Conservation (phyloP, 768 basidiomycete species). For the Tricholoma flavovirens region DNA sequence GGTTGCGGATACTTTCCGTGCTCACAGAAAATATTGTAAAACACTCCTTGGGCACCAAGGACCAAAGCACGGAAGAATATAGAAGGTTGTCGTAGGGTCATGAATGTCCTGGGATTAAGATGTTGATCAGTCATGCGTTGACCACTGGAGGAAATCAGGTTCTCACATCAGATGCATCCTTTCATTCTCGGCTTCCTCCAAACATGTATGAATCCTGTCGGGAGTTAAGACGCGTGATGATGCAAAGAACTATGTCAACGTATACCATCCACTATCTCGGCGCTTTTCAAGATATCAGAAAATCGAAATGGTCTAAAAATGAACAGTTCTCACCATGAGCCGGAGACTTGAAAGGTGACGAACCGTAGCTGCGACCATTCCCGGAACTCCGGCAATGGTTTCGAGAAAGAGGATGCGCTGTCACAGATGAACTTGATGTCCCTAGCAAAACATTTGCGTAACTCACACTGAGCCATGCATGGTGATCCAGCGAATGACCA, state of each 20-base stretch:
- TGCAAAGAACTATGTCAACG: slow-evolving; percentile 10
- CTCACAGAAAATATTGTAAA: slow-evolving; percentile 84
- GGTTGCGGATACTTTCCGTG: slow-evolving; percentile 9
- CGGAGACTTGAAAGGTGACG: slow-evolving; percentile 87
- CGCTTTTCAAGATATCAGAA: slow-evolving; percentile 26
- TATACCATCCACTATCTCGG: slow-evolving; percentile 50
- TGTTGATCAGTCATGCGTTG: slow-evolving; percentile 8
- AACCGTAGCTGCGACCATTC: slow-evolving; percentile 88
- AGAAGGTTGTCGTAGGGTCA: slow-evolving; percentile 82
- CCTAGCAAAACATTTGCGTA: background rate
- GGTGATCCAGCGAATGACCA: slow-evolving; percentile 68
- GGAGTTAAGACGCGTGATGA: slow-evolving; percentile 39
- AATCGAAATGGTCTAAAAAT: background rate
- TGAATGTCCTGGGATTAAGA: slow-evolving; percentile 69
- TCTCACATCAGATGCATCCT: slow-evolving; percentile 86
- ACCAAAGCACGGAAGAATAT: slow-evolving; percentile 76
- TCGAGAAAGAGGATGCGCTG: slow-evolving; percentile 66
- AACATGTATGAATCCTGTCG: slow-evolving; percentile 88
- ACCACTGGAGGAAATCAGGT: background rate
- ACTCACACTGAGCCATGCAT: slow-evolving; percentile 71
- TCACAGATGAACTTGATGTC: background rate
- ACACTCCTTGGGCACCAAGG: slow-evolving; percentile 88
- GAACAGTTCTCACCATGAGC: slow-evolving; percentile 57
- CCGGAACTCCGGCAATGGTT: slow-evolving; percentile 90
- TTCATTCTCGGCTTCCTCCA: slow-evolving; percentile 97